A percentile compares a stretch with the other conserved stretches of the same genome.
Conservation (phyloP, 2,329 filamentous ascomycete genomes). For the Rutstroemia sp. region DNA sequence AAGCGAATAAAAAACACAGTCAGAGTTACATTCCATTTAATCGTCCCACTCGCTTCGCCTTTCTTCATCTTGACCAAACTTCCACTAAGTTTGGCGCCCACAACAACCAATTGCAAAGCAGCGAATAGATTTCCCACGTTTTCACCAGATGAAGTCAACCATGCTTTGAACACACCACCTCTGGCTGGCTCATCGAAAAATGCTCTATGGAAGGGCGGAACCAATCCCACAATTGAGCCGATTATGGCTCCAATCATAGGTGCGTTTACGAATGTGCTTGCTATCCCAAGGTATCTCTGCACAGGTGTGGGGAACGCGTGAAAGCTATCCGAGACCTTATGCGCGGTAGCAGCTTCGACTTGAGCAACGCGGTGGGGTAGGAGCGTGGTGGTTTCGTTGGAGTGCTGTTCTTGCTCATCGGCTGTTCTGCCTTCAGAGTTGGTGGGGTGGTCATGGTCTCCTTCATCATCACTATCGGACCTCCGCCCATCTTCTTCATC, state of each 20-base stretch:
- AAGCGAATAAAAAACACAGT: constrained; percentile 50
- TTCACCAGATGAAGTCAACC: constrained; percentile 53
- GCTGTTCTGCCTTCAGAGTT: constrained; percentile 22
- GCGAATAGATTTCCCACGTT: constrained; percentile 59
- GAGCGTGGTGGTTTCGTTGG: constrained; percentile 18
- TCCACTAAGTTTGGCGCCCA: constrained; percentile 54
- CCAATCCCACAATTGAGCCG: constrained; percentile 51
- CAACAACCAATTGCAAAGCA: constrained; percentile 56
- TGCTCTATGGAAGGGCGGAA: constrained; percentile 48
- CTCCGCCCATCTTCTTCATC: constrained; percentile 23
- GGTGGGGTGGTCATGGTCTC: constrained; percentile 20
- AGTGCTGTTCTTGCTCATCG: constrained; percentile 20
- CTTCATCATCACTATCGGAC: constrained; percentile 11
- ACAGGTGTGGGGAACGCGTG: constrained; percentile 18
- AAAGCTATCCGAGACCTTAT: constrained; percentile 5
- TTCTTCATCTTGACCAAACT: constrained; percentile 40
- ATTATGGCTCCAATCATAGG: constrained; percentile 52
- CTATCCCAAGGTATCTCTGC: constrained; percentile 18
- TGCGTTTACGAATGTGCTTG: constrained; percentile 49
- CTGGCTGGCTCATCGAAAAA: constrained; percentile 52
- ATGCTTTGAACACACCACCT: constrained; percentile 58
- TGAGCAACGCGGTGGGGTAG: constrained; percentile 12
- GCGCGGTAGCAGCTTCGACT: neutral
- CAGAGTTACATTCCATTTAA: constrained; percentile 42
- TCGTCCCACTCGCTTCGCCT: constrained; percentile 28